A percentile compares a stretch with the other conserved stretches of the same genome.
Conservation (phyloP, 1,284 basidiomycete species). For the Uromyces viciae-fabae region DNA sequence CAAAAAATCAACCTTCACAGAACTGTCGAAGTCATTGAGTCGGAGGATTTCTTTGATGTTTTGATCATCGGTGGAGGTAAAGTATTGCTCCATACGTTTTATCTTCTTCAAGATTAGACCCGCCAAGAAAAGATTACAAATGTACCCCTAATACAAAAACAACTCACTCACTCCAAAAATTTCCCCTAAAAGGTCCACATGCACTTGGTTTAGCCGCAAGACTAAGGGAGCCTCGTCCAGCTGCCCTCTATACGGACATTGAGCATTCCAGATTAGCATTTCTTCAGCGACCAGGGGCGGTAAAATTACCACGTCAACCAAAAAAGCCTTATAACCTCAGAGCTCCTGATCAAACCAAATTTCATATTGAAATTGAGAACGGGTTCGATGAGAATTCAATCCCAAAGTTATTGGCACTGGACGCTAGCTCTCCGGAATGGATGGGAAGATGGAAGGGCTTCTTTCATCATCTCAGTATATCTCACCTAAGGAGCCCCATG, state of each 20-base stretch:
- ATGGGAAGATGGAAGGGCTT: slow-evolving; percentile 49
- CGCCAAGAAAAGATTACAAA: too few species aligned
- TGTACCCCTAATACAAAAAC: too few species aligned
- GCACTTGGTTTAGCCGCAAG: slow-evolving; percentile 50
- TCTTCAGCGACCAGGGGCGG: slow-evolving; percentile 44
- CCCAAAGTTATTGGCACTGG: slow-evolving; percentile 47
- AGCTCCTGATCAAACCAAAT: not conserved
- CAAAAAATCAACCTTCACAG: not conserved
- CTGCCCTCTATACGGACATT: slow-evolving; percentile 52
- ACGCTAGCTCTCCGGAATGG: slow-evolving; percentile 47
- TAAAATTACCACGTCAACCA: slow-evolving; percentile 19
- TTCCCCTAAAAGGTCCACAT: slow-evolving; percentile 48
- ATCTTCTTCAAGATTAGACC: too few species aligned
- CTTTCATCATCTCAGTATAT: slow-evolving; percentile 49
- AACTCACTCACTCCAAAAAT: too few species aligned
- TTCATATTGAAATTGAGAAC: not conserved
- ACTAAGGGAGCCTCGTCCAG: slow-evolving; percentile 49
- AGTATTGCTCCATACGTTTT: too few species aligned
- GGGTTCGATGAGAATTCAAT: not conserved
- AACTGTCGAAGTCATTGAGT: slow-evolving; percentile 25
- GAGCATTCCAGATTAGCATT: slow-evolving; percentile 52
- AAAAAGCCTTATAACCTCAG: slow-evolving; percentile 46
- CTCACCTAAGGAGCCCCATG: slow-evolving; percentile 55
- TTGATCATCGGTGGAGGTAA: slow-evolving; percentile 44
- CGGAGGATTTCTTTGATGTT: slow-evolving; percentile 41